phyloP scores from a whole-genome alignment of 2,329 filamentous ascomycete species.

The Curvularia verruculosa region DNA sequence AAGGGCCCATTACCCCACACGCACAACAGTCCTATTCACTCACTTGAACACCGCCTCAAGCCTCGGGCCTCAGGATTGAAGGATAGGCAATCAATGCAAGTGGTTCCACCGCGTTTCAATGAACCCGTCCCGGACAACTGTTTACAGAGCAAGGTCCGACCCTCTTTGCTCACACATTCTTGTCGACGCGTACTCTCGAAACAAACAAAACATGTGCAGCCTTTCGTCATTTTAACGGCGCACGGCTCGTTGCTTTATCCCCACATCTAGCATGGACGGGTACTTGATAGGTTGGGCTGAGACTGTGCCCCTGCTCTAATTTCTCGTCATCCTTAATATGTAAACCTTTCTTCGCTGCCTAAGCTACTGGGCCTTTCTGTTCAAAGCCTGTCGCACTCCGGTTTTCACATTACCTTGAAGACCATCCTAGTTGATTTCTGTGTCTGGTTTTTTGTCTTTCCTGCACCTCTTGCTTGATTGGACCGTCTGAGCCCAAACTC shows the following conservation, averaged over 20 bases:
- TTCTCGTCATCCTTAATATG: constrained; percentile 5
- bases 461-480: neutral
- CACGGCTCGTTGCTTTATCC: constrained; percentile 4
- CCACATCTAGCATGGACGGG: neutral
- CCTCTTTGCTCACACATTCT: neutral
- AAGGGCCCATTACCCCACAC: constrained; percentile 18
- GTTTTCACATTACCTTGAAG: neutral
- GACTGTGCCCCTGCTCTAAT: constrained; percentile 6
- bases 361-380: neutral
- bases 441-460: neutral
- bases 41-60: constrained; percentile 5
- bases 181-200: neutral
- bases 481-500: neutral
- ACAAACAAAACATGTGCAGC: constrained; percentile 12
- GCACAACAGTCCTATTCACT: constrained; percentile 17
- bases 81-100: constrained; percentile 8
- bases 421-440: neutral
- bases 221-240: constrained; percentile 2
- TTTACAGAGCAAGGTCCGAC: neutral
- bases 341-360: neutral
- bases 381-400: neutral
- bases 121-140: neutral
- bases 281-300: neutral
- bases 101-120: constrained; percentile 1
- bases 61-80: neutral